Evolutionary conservation across 306 rosid genomes (phyloP), one percentile per base, ranked within the genome.

Genomic region (Crataegus laevigata): DNA sequence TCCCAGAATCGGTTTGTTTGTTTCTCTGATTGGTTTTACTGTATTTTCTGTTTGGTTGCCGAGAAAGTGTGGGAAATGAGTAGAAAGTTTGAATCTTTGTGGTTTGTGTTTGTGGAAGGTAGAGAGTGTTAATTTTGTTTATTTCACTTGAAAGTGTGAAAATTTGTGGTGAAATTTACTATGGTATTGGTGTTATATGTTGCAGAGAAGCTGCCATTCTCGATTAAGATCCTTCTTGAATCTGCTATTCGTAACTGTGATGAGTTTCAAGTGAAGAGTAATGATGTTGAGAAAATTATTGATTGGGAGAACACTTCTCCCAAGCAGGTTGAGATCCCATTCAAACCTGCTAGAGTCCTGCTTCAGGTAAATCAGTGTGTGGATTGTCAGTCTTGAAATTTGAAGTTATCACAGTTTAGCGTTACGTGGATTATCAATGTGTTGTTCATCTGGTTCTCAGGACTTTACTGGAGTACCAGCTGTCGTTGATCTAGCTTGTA

Each of bases 381-480:
- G 24, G 75, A 66, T 24, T 3, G 30, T 72, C 64, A 66, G 29
- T 79, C 2, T 25, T 75, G 75, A 36, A 67, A 59, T 66, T 61
- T 72, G 60, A 28, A 71, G 66, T 71, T 51, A 7, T 29, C 29
- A 52, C 17, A 10, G 50, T 55, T 81, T 50, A 60, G 61, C 58
- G 62, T 60, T 40, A 43, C 5, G 25, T 18, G 59, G 68, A 29
- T 81, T 75, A 64, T 72, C 55, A 75, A 32, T 74, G 6, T 45
- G 57, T n/a, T 52, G 58, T 72, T 67, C 17, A 69, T 81, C 72
- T 77, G 34, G 13, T 71, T 73, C 36, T 79, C 89, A 94, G 99
- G 99, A 94, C 79, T 94, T 94, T 83, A 92, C 97, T 55, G 99
- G 99, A 21, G 97, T 94, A 19, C 96, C 96, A n/a, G 96, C 93